Conservation (phyloP, 2,329 filamentous ascomycete genomes). For the Didymellaceae sp. region DNA sequence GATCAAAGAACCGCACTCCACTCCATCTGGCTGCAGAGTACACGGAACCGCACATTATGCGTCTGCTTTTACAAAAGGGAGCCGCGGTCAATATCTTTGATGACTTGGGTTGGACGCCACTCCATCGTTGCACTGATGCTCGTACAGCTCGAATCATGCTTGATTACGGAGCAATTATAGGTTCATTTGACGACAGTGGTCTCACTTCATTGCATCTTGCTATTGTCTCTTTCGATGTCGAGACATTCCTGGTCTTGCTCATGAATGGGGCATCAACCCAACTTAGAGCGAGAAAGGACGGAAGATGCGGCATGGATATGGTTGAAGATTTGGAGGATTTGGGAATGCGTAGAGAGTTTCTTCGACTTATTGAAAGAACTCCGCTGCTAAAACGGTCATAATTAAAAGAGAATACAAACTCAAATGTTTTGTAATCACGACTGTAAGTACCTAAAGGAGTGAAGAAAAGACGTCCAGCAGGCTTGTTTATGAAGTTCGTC, state of each 20-base stretch:
- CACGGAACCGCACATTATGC: neutral
- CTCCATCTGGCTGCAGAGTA: neutral
- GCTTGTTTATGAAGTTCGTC: too few species aligned
- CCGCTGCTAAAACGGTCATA: too few species aligned
- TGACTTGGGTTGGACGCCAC: neutral
- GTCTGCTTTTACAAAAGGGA: neutral
- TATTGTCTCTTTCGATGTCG: neutral
- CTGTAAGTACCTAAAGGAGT: too few species aligned
- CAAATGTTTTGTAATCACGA: too few species aligned
- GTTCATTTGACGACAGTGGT: neutral
- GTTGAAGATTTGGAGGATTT: neutral
- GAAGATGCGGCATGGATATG: neutral
- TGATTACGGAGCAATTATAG: neutral
- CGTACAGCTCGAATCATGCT: neutral
- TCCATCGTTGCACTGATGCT: neutral
- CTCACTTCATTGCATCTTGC: neutral
- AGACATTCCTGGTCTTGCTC: neutral
- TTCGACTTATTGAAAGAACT: too few species aligned
- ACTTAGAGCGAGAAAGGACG: neutral
- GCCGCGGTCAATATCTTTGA: neutral
- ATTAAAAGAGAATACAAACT: too few species aligned
- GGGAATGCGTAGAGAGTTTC: neutral
- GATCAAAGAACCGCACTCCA: neutral
- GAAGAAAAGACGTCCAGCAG: too few species aligned
- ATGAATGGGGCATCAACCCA: neutral